Conservation (phyloP, 2,329 filamentous ascomycete genomes). For the Sarocladium kiliense region DNA sequence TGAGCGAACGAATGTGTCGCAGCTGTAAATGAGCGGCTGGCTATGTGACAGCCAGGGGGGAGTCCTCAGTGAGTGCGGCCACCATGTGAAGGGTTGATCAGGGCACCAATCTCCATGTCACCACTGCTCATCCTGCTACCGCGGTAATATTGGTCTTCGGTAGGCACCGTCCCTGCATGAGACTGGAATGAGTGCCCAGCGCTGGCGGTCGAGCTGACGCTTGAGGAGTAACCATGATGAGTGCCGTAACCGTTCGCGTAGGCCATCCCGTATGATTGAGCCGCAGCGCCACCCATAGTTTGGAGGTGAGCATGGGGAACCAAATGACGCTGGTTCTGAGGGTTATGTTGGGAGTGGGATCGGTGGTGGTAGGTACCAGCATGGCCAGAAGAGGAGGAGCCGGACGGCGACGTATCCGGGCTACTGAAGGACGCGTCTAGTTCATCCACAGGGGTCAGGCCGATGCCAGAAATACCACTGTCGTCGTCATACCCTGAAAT, state of each 20-base stretch:
- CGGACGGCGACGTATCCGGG: slow-evolving; percentile 43
- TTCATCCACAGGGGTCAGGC: slow-evolving; percentile 54
- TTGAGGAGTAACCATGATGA: slow-evolving; percentile 46
- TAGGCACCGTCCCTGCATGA: slow-evolving; percentile 13
- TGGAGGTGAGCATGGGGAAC: slow-evolving; percentile 14
- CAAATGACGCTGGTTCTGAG: slow-evolving; percentile 16
- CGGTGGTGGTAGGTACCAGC: slow-evolving; percentile 22
- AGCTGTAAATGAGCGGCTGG: not conserved
- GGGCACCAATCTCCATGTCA: slow-evolving; percentile 57
- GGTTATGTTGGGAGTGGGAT: slow-evolving; percentile 21
- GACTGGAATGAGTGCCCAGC: slow-evolving; percentile 22
- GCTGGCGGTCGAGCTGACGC: slow-evolving; percentile 43
- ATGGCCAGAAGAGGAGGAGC: slow-evolving; percentile 31
- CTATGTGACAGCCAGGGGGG: not conserved
- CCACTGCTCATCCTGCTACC: slow-evolving; percentile 39
- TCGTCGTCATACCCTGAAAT: slow-evolving; percentile 58
- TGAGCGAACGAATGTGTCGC: not conserved
- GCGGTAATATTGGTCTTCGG: slow-evolving; percentile 4
- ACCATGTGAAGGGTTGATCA: slow-evolving; percentile 47
- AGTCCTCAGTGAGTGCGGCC: slow-evolving; percentile 15
- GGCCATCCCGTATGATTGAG: slow-evolving; percentile 18
- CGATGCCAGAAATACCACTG: slow-evolving; percentile 62
- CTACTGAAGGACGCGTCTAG: slow-evolving; percentile 53
- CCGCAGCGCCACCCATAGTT: slow-evolving; percentile 10
- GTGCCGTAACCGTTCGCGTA: slow-evolving; percentile 17